A percentile compares a stretch with the other conserved stretches of the same genome.
Evolutionary conservation across 768 basidiomycete species (phyloP).

Genomic region (Boletus edulis): DNA sequence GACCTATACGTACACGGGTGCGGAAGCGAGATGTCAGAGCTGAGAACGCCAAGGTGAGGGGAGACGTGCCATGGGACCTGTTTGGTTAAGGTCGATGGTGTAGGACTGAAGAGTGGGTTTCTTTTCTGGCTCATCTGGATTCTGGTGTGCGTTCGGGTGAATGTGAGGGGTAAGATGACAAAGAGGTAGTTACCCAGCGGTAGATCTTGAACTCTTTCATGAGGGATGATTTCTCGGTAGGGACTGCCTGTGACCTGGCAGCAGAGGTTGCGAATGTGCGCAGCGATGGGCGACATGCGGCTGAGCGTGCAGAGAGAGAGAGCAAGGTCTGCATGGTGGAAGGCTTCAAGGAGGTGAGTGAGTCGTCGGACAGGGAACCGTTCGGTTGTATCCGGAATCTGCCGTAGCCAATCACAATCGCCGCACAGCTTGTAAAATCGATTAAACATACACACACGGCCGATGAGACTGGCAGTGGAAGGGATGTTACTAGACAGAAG

Average conservation of each 20-base stretch:
- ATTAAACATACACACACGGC: too few species aligned
- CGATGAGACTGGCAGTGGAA: too few species aligned
- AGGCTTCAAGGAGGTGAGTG: not conserved
- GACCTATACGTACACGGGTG: conserved; percentile 39
- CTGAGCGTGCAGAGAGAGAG: not conserved
- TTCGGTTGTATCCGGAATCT: conserved; percentile 8
- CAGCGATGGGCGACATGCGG: conserved; percentile 8
- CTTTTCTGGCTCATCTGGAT: conserved; percentile 90
- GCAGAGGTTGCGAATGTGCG: conserved; percentile 35
- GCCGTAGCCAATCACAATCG: conserved; percentile 25
- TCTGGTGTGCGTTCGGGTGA: conserved; percentile 41
- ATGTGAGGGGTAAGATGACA: not conserved
- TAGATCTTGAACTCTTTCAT: conserved; percentile 98
- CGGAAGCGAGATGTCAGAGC: not conserved
- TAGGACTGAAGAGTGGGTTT: conserved; percentile 92
- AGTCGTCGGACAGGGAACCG: not conserved
- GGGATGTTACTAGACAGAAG: too few species aligned
- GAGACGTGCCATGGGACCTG: conserved; percentile 82
- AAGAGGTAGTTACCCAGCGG: conserved; percentile 68
- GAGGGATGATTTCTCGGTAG: conserved; percentile 63
- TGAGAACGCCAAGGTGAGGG: not conserved
- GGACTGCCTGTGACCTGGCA: conserved; percentile 37
- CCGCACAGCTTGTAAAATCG: too few species aligned
- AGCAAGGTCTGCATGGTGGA: conserved; percentile 13
- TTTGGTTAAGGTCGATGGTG: conserved; percentile 88